Percentiles rank a stretch among this genome's conserved stretches.
Conservation (phyloP, 768 basidiomycete genomes). For the Auriscalpium orientale region DNA sequence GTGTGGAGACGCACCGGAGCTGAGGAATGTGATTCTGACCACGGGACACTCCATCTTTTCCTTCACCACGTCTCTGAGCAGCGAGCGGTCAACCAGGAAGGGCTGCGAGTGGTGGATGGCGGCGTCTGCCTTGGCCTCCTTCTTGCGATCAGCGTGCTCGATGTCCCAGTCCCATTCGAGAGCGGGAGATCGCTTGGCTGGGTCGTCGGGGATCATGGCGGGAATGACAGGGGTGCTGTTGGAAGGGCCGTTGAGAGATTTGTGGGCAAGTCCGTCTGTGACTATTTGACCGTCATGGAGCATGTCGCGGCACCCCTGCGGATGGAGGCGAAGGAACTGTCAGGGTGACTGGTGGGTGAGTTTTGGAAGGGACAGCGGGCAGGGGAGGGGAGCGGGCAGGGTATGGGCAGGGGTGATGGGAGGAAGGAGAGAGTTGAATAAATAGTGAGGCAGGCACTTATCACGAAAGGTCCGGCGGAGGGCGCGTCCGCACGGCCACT, state of each 20-base stretch:
- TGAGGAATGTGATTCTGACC: conserved; percentile 64
- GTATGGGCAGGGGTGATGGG: too few species aligned
- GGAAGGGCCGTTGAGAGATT: conserved; percentile 1
- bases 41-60: conserved; percentile 63
- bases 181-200: not conserved
- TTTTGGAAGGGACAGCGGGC: too few species aligned
- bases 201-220: conserved; percentile 1
- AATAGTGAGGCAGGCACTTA: too few species aligned
- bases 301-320: conserved; percentile 4
- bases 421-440: too few species aligned
- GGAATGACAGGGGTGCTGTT: not conserved
- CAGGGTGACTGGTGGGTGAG: not conserved
- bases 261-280: not conserved
- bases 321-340: not conserved
- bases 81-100: conserved; percentile 67
- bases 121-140: conserved; percentile 57
- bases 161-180: conserved; percentile 65
- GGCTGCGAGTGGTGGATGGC: conserved; percentile 54
- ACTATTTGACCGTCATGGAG: conserved; percentile 6
- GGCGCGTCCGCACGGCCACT: too few species aligned
- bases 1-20: conserved; percentile 47
- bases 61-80: conserved; percentile 70
- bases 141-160: conserved; percentile 63
- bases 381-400: too few species aligned
- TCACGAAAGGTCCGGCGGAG: too few species aligned